Evolutionary conservation across 1,284 basidiomycete genomes (phyloP), one percentile per base, ranked within the genome.

Genomic region (Cryptococcus sp.): DNA sequence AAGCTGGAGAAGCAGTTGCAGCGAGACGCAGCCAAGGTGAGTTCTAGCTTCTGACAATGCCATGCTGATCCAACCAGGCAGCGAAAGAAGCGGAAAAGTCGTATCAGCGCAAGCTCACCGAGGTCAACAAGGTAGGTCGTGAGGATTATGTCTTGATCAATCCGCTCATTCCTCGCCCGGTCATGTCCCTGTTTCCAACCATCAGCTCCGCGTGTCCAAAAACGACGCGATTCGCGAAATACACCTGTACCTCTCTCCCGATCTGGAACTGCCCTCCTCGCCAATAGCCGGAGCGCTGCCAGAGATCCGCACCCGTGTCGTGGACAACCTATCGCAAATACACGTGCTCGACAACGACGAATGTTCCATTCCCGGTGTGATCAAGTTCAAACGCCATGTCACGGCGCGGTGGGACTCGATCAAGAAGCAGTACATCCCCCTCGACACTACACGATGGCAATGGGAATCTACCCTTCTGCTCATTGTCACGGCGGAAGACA

Each of bases 391-490:
- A 38, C 70, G 78, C 15, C 69, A 71, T 39, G 53, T 77, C 19
- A 62, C 65, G 16, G 71, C 75, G 0, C 51, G 60, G 20, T 80
- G 71, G 65, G 69, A 76, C 51, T 7, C 40, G 0, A 27, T 10
- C 0, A 56, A 45, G 7, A 74, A 74, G 50, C 66, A 64, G 1
- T 80, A 68, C 49, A 59, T 70, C 5, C 73, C 74, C 0, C 62
- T 80, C 1, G 66, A 65, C 3, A 23, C 57, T 4, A 61, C 70
- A 19, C 59, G 63, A 1, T 69, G 71, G 65, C 64, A 74, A 49
- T 74, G 86, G 87, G 64, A 80, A 41, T 50, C 56, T 1, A 73
- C 71, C 0, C 56, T 71, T 6, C 44, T 78, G 22, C 27, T 80
- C 8, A 57, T 78, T 16, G 53, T 74, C 8, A 64, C 66, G 0